These are phyloP conservation scores for Closterium sp. DNA, from an alignment of 139 green algal genomes.

Conservation along the genomic window DNA sequence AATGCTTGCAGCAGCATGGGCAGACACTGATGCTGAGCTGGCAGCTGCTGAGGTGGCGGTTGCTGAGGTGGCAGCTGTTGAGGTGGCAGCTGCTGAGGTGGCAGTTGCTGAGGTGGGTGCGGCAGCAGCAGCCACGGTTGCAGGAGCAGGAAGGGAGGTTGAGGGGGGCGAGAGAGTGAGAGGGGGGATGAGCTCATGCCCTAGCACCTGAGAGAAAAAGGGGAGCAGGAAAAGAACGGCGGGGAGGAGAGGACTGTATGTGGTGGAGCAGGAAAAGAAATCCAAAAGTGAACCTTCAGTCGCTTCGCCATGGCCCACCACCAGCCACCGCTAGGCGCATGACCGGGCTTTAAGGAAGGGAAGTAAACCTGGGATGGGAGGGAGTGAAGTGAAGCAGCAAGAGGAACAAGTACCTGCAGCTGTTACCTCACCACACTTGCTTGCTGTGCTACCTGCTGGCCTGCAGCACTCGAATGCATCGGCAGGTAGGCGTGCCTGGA, in stretches of 20 bases:
- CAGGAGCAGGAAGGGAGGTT: background rate
- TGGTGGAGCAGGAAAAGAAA: background rate
- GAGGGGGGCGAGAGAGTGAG: background rate
- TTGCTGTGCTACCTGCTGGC: too few relatives aligned
- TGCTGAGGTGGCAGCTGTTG: background rate
- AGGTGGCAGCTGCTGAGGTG: too few relatives aligned
- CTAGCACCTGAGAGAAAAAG: background rate
- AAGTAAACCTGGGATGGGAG: too few relatives aligned
- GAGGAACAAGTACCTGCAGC: too few relatives aligned
- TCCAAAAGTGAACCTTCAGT: background rate
- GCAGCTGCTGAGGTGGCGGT: background rate
- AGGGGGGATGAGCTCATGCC: background rate
- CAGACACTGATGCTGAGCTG: background rate
- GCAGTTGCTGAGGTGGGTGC: background rate
- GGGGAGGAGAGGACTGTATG: background rate
- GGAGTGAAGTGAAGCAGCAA: too few relatives aligned
- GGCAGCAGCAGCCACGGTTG: too few relatives aligned
- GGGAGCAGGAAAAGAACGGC: background rate
- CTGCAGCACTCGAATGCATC: too few relatives aligned
- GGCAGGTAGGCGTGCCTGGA: background rate
- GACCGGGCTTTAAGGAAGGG: too few relatives aligned
- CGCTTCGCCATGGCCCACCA: too few relatives aligned
- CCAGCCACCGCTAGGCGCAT: too few relatives aligned
- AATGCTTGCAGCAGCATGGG: background rate
- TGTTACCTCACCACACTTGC: too few relatives aligned